Conservation (phyloP, 257 asterid genomes). For the Eustoma russellianum region DNA sequence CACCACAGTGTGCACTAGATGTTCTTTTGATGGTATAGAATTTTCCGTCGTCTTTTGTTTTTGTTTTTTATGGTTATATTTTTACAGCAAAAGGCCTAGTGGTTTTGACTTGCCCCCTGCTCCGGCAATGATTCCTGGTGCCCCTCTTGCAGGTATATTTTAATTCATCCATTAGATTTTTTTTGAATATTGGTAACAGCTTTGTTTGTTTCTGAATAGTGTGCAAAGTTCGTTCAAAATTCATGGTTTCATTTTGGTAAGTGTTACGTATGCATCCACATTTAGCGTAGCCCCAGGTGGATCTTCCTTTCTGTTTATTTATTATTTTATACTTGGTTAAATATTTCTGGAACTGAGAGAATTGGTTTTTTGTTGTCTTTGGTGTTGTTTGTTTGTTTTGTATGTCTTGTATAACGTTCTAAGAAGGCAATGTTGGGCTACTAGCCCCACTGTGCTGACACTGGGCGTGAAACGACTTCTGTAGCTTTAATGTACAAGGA, state of each 20-base stretch:
- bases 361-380: constrained; percentile 84
- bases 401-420: constrained; percentile 84
- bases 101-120: constrained; percentile 10
- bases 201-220: constrained; percentile 48
- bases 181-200: constrained; percentile 28
- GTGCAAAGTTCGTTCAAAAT: constrained; percentile 58
- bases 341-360: constrained; percentile 72
- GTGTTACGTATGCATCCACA: constrained; percentile 32
- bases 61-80: constrained; percentile 2
- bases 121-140: constrained; percentile 36
- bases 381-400: constrained; percentile 99
- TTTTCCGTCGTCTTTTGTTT: neutral
- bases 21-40: no score
- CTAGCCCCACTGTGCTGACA: constrained; percentile 99
- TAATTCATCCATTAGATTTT: constrained; percentile 18
- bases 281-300: constrained; percentile 30
- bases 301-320: constrained; percentile 33
- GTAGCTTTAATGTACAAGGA: constrained; percentile 96
- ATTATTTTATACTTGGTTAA: constrained; percentile 45
- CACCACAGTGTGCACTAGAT: no score
- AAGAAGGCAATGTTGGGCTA: constrained; percentile 99
- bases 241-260: constrained; percentile 84
- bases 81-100: constrained; percentile 8
- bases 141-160: constrained; percentile 38
- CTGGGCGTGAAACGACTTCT: constrained; percentile 99